A percentile compares a stretch with the other conserved stretches of the same genome.
Conservation (phyloP, 1,284 basidiomycete genomes). For the Pseudozyma thailandica region DNA sequence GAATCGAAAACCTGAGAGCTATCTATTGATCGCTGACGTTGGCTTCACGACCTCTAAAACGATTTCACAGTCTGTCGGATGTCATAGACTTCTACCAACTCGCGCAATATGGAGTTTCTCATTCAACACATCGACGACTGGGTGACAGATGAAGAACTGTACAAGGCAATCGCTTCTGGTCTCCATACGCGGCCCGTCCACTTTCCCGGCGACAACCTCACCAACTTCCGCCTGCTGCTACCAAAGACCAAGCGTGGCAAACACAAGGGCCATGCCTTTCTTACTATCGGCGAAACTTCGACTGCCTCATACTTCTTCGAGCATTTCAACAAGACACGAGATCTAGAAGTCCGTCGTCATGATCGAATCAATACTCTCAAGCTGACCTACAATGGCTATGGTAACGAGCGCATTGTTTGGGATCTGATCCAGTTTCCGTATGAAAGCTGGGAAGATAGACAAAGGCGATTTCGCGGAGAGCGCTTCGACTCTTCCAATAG, state of each 20-base stretch:
- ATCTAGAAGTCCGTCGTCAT: conserved; percentile 6
- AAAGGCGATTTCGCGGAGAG: conserved; percentile 7
- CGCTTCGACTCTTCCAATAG: neutral
- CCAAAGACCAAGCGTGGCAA: conserved; percentile 3
- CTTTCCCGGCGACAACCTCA: conserved; percentile 8
- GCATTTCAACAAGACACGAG: conserved; percentile 11
- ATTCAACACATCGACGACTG: conserved; percentile 24
- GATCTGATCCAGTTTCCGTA: conserved; percentile 16
- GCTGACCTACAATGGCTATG: conserved; percentile 22
- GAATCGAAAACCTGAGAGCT: too few relatives aligned
- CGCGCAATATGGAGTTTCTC: conserved; percentile 30
- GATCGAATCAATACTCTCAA: conserved; percentile 14
- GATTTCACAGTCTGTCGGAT: too few relatives aligned
- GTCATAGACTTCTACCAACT: too few relatives aligned
- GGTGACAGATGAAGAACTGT: conserved; percentile 37
- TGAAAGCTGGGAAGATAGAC: conserved; percentile 17
- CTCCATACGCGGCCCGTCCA: conserved; percentile 28
- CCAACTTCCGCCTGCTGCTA: conserved; percentile 25
- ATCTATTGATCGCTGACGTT: too few relatives aligned
- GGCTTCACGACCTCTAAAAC: too few relatives aligned
- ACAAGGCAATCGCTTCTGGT: conserved; percentile 22
- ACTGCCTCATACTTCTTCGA: conserved; percentile 25
- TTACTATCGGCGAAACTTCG: conserved; percentile 32
- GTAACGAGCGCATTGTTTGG: conserved; percentile 8
- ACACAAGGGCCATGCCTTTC: conserved; percentile 21